phyloP scores from a whole-genome alignment of 1,284 basidiomycete species.

The Pseudozyma sp. region DNA sequence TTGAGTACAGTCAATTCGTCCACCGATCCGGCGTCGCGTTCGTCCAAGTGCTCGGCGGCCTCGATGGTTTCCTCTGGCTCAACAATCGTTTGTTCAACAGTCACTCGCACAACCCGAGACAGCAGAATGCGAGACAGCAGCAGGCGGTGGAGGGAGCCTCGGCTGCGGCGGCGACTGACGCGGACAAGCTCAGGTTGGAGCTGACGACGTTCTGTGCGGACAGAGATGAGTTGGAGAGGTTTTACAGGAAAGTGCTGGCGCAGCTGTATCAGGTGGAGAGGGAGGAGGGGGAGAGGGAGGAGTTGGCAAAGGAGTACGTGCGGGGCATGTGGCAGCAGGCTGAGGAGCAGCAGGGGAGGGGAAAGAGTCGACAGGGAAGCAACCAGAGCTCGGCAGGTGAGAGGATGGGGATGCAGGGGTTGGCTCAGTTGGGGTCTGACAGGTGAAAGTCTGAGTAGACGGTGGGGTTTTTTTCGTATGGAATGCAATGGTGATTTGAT shows the following conservation, averaged over 20 bases:
- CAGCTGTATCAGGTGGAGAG: slow-evolving; percentile 39
- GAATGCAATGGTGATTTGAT: neutral
- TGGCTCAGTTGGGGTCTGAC: slow-evolving; percentile 5
- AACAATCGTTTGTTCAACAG: slow-evolving; percentile 64
- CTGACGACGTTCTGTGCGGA: slow-evolving; percentile 58
- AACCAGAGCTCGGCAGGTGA: neutral
- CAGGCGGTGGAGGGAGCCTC: neutral
- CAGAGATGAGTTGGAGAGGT: slow-evolving; percentile 44
- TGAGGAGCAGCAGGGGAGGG: slow-evolving; percentile 2
- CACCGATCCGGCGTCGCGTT: slow-evolving; percentile 65
- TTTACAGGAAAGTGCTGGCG: slow-evolving; percentile 53
- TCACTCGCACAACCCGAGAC: slow-evolving; percentile 17
- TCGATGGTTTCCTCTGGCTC: slow-evolving; percentile 66
- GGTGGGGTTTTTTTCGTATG: neutral
- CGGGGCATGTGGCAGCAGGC: slow-evolving; percentile 9
- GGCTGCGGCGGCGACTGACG: slow-evolving; percentile 24
- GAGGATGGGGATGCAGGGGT: neutral
- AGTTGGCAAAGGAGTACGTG: slow-evolving; percentile 19
- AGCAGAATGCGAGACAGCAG: neutral
- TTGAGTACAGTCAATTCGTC: slow-evolving; percentile 66
- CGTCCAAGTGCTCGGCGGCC: slow-evolving; percentile 64
- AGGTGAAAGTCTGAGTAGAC: neutral
- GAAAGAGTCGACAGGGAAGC: slow-evolving; percentile 26
- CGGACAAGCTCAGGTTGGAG: slow-evolving; percentile 52
- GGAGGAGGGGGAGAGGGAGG: slow-evolving; percentile 24